phyloP scores from a whole-genome alignment of 2,329 filamentous ascomycete genomes.

The Ampelomyces quisqualis region DNA sequence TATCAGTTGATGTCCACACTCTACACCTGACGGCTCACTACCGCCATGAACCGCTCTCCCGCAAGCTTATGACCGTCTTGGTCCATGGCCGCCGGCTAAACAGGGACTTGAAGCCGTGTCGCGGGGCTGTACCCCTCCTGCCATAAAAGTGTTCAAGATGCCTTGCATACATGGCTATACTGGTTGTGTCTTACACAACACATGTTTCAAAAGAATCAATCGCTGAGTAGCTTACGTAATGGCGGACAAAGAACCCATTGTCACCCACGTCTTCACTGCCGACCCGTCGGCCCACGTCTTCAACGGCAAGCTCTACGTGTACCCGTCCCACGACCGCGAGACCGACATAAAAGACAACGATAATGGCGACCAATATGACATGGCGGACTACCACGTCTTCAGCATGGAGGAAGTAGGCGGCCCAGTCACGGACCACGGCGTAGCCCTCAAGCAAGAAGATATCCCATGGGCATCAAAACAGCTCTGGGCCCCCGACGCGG shows the following conservation, averaged over 20 bases:
- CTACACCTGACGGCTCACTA: slow-evolving; percentile 17
- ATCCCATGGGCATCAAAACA: slow-evolving; percentile 78
- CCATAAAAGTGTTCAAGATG: slow-evolving; percentile 26
- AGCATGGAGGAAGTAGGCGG: slow-evolving; percentile 59
- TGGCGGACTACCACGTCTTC: slow-evolving; percentile 82
- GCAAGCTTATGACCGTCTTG: slow-evolving; percentile 19
- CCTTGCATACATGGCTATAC: slow-evolving; percentile 10
- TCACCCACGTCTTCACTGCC: slow-evolving; percentile 75
- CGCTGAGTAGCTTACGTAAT: slow-evolving; percentile 16
- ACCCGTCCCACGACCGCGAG: slow-evolving; percentile 77
- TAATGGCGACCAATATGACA: slow-evolving; percentile 84
- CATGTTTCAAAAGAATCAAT: not conserved
- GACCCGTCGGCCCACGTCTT: slow-evolving; percentile 82
- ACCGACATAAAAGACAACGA: slow-evolving; percentile 75
- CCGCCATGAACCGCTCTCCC: slow-evolving; percentile 15
- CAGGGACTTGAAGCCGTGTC: slow-evolving; percentile 20
- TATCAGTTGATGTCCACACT: slow-evolving; percentile 10
- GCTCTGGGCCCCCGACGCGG: slow-evolving; percentile 78
- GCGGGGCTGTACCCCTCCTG: slow-evolving; percentile 29
- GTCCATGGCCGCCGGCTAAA: slow-evolving; percentile 39
- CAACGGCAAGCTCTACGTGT: slow-evolving; percentile 73
- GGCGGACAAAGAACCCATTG: slow-evolving; percentile 58
- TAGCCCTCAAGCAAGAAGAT: slow-evolving; percentile 64
- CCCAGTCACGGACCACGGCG: slow-evolving; percentile 70
- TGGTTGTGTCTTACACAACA: slow-evolving; percentile 3